Evolutionary conservation across 1,284 basidiomycete genomes (phyloP).

Genomic region (Sanguinoderma infundibulare): DNA sequence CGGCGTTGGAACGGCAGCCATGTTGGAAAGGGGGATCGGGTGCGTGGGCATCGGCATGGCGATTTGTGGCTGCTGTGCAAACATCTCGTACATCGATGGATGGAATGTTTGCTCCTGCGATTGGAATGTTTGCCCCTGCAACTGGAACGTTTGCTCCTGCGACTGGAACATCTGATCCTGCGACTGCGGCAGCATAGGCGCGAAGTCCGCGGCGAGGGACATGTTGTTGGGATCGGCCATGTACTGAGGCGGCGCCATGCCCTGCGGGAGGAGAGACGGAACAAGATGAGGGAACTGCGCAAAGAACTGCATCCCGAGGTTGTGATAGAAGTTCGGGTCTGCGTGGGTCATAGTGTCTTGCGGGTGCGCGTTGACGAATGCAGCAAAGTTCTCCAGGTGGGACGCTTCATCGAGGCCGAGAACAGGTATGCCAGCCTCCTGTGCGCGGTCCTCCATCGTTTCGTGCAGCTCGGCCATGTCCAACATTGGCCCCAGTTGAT

Average conservation of each 20-base stretch:
- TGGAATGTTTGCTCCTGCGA: not conserved
- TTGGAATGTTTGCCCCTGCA: not conserved
- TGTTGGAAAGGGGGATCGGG: not conserved
- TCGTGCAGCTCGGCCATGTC: conserved; percentile 17
- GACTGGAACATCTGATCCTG: not conserved
- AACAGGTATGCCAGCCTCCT: not conserved
- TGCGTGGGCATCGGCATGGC: conserved; percentile 7
- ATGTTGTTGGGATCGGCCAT: not conserved
- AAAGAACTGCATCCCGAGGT: not conserved
- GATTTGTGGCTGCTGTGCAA: conserved; percentile 1
- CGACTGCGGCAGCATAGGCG: not conserved
- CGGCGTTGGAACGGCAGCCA: not conserved
- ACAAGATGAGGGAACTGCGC: not conserved
- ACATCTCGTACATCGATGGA: conserved; percentile 3
- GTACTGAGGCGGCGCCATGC: conserved; percentile 1
- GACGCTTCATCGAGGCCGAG: not conserved
- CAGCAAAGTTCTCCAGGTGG: conserved; percentile 6
- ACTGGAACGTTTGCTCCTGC: not conserved
- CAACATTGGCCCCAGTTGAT: conserved; percentile 7
- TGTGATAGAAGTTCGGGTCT: conserved; percentile 5
- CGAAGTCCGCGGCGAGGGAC: not conserved
- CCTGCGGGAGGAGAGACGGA: not conserved
- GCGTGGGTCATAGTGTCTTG: not conserved
- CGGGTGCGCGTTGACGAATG: conserved; percentile 4
- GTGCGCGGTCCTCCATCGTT: conserved; percentile 7